Evolutionary conservation across 176 grass and related monocot genomes (phyloP), one percentile per base, ranked within the genome.

Genomic region (Leersia perrieri): DNA sequence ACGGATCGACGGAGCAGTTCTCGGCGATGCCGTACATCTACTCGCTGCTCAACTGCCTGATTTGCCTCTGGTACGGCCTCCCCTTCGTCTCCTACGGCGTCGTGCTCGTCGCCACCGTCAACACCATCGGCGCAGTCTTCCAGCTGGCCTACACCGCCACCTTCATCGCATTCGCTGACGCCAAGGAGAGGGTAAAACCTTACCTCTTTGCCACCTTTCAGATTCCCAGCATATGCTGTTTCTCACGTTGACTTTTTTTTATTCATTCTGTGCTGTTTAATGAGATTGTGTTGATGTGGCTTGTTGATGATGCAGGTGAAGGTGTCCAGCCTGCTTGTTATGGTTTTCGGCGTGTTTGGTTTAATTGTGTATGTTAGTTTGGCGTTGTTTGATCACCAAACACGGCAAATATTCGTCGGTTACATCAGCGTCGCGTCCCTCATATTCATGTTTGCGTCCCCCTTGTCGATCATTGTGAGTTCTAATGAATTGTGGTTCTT

Each of bases 51-150:
- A 99, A 87, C 70, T 99, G 96, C 86, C 87, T 99, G 29, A 93
- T 99, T 76, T 99, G 96, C 75, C 77, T 91, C 84, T 99, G 92
- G 96, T 99, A 99, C 76, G 96, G 90, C 36, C 88, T 99, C 35
- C 96, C 96, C 65, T 66, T 82, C 25, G 86, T 99, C 28, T 99
- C 96, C 64, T 95, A 95, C 60, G 96, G 92, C 14, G 96, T 99
- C 42, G 53, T 93, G 42, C 82, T 99, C 7, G 76, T 99, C 55
- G 72, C 85, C 72, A 93, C 96, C 12, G 92, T 99, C 68, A 99
- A 99, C 81, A 86, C 90, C 61, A 85, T 93, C 26, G 96, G 96
- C 28, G 92, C 96, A 18, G 84, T 33, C 84, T 91, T 95, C 88
- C 96, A 99, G 84, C 82, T 99, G 18, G 79, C 79, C 5, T 99